These are phyloP conservation scores for Ceratobasidium sp. DNA, from an alignment of 1,284 basidiomycete genomes.

Conservation along the genomic window DNA sequence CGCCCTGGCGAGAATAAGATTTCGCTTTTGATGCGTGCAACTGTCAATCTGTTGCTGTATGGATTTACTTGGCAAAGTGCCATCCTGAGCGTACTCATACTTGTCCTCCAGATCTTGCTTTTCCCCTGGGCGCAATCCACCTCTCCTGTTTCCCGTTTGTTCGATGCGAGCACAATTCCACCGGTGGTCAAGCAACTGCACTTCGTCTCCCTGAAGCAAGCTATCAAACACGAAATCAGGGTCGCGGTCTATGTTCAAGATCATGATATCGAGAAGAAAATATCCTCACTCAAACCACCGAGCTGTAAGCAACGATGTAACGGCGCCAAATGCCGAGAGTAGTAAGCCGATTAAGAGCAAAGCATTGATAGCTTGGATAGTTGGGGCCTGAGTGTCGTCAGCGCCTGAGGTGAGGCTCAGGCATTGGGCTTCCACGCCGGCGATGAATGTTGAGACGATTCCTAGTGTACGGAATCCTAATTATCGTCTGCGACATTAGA, in stretches of 20 bases:
- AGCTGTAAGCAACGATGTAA: slow-evolving; percentile 18
- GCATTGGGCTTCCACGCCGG: slow-evolving; percentile 37
- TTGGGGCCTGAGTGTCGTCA: not conserved
- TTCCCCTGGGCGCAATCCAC: too few species aligned
- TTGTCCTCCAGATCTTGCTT: not conserved
- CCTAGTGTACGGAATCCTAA: slow-evolving; percentile 37
- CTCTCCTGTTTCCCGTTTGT: too few species aligned
- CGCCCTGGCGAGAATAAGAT: slow-evolving; percentile 23
- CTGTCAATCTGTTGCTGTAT: not conserved
- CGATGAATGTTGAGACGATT: slow-evolving; percentile 29
- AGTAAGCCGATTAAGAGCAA: slow-evolving; percentile 21
- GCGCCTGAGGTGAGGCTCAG: slow-evolving; percentile 1
- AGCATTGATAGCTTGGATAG: slow-evolving; percentile 6
- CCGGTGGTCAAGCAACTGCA: slow-evolving; percentile 24
- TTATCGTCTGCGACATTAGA: too few species aligned
- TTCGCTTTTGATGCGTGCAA: slow-evolving; percentile 12
- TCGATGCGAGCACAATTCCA: slow-evolving; percentile 34
- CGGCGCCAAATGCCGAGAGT: slow-evolving; percentile 28
- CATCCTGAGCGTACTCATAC: slow-evolving; percentile 14
- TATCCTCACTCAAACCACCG: slow-evolving; percentile 37
- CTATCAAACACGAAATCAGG: not conserved
- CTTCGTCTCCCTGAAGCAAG: slow-evolving; percentile 18
- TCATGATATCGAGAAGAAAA: not conserved
- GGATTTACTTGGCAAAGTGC: not conserved
- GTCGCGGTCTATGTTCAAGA: too few species aligned